Conservation (phyloP, 495 filamentous ascomycete species). For the Penicillium crystallinum region DNA sequence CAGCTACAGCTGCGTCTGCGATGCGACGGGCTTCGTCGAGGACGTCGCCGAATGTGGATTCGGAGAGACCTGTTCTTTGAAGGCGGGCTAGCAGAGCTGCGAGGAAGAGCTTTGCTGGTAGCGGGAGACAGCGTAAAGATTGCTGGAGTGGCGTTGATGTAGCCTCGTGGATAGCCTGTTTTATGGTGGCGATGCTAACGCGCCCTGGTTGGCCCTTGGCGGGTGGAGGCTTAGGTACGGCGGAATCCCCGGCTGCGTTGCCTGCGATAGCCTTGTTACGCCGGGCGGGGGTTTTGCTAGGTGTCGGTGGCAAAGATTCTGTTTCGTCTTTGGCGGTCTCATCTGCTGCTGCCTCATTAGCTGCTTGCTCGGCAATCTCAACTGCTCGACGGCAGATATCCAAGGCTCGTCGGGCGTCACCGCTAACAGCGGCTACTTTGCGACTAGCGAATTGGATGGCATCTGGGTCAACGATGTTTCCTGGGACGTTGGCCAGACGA, state of each 20-base stretch:
- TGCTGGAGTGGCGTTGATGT: constrained; percentile 88
- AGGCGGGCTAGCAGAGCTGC: constrained; percentile 72
- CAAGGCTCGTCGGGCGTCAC: constrained; percentile 85
- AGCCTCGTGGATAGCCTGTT: constrained; percentile 89
- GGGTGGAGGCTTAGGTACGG: constrained; percentile 13
- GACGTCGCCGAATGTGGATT: constrained; percentile 85
- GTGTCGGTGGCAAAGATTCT: constrained; percentile 39
- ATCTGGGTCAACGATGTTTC: constrained; percentile 85
- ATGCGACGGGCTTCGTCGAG: constrained; percentile 83
- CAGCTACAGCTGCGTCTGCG: constrained; percentile 49
- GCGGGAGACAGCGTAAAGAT: constrained; percentile 73
- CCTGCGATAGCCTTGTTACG: constrained; percentile 23
- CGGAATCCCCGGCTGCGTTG: constrained; percentile 4
- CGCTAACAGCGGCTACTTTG: constrained; percentile 94
- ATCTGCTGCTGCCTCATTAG: constrained; percentile 39
- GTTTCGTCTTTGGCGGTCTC: constrained; percentile 23
- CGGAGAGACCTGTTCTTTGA: constrained; percentile 76
- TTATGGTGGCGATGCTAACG: constrained; percentile 89
- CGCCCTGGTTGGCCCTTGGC: constrained; percentile 41
- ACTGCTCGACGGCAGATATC: constrained; percentile 96
- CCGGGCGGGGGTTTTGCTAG: constrained; percentile 40
- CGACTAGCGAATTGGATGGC: constrained; percentile 93
- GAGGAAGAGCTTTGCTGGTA: constrained; percentile 78
- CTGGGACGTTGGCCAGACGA: constrained; percentile 78
- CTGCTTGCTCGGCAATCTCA: constrained; percentile 79